phyloP scores from a whole-genome alignment of 208 protist genomes.

The Kentomonas sorsogonicus region DNA sequence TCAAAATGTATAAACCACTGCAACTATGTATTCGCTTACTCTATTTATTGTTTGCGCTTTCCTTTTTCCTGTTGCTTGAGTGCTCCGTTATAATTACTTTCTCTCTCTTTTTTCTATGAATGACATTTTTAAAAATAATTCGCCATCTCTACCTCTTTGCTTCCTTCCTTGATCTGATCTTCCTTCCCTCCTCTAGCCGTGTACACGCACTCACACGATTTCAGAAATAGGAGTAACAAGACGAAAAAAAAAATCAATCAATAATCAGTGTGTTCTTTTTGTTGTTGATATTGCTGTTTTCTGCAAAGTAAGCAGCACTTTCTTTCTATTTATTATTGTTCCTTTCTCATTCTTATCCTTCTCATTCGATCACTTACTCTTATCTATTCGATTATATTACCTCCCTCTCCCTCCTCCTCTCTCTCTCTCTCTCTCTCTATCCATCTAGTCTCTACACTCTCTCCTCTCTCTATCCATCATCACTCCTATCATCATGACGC shows the following conservation, averaged over 20 bases:
- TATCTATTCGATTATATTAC: not conserved
- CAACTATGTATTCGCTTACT: not conserved
- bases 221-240: no score
- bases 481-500: slow-evolving; percentile 46
- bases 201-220: no score
- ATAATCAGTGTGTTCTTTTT: no score
- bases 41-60: not conserved
- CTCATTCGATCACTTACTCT: not conserved
- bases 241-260: no score
- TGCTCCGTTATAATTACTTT: not conserved
- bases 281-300: not conserved
- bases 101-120: not conserved
- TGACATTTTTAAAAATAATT: not conserved
- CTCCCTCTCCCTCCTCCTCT: not conserved
- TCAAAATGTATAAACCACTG: not conserved
- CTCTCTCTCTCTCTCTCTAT: not conserved
- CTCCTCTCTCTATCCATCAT: not conserved
- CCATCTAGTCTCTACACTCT: not conserved
- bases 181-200: no score
- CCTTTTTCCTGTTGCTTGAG: not conserved
- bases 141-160: not conserved
- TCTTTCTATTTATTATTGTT: not conserved
- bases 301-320: not conserved
- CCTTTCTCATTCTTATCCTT: not conserved
- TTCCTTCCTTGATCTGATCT: no score